Evolutionary conservation across 1,284 basidiomycete genomes (phyloP).

Genomic region (Cryptococcus jaspeensis): DNA sequence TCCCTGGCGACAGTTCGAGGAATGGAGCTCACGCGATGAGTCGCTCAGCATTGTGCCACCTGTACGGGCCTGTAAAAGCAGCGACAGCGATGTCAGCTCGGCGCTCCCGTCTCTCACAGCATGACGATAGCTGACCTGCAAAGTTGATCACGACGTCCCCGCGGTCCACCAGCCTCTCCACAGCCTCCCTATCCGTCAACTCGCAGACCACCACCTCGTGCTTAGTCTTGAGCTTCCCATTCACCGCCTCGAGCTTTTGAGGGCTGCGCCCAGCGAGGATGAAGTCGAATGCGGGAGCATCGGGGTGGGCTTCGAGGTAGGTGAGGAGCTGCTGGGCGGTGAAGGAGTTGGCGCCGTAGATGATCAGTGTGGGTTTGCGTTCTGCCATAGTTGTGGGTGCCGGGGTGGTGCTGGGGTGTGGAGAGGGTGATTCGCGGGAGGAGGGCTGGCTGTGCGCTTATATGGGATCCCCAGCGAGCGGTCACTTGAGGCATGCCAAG

Average conservation of each 20-base stretch:
- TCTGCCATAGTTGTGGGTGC: conserved; percentile 4
- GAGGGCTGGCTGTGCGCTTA: too few relatives aligned
- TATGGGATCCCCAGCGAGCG: too few relatives aligned
- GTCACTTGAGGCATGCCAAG: too few relatives aligned
- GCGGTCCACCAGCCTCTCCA: conserved; percentile 27
- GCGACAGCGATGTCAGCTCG: not conserved
- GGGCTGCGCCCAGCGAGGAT: conserved; percentile 43
- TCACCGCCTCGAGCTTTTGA: conserved; percentile 31
- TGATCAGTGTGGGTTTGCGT: conserved; percentile 34
- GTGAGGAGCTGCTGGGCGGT: conserved; percentile 38
- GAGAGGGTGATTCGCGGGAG: not conserved
- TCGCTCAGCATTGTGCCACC: conserved; percentile 34
- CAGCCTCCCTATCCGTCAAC: conserved; percentile 30
- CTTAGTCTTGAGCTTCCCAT: conserved; percentile 20
- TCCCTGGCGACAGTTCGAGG: too few relatives aligned
- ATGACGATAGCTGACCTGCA: conserved; percentile 33
- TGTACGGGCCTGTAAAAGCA: conserved; percentile 34
- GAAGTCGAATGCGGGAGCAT: conserved; percentile 32
- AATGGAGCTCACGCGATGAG: conserved; percentile 28
- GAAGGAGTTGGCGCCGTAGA: conserved; percentile 50
- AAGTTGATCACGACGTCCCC: conserved; percentile 43
- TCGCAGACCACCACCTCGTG: conserved; percentile 28
- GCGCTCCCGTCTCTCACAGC: not conserved
- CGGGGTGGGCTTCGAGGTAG: conserved; percentile 43
- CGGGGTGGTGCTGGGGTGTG: too few relatives aligned